These are phyloP conservation scores for Mrakia blollopis DNA, from an alignment of 768 basidiomycete genomes.

Conservation along the genomic window DNA sequence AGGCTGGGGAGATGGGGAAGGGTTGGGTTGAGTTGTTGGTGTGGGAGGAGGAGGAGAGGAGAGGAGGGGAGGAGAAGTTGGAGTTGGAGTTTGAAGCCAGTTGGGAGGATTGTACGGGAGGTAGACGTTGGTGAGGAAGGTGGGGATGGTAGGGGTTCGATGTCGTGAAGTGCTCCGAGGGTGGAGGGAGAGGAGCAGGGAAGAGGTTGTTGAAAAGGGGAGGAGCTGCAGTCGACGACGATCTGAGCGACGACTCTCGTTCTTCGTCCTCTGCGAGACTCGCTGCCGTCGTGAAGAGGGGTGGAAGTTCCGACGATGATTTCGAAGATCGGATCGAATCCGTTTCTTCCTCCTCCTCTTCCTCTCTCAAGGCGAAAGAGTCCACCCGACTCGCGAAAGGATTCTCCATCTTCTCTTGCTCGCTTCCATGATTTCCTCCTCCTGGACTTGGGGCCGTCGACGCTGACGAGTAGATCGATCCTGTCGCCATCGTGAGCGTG, in stretches of 20 bases:
- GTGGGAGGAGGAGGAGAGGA: too few relatives aligned
- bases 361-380: background rate
- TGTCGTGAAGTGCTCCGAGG: background rate
- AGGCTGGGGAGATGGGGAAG: background rate
- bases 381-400: background rate
- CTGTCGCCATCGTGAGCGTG: slow-evolving; percentile 11
- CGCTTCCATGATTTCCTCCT: background rate
- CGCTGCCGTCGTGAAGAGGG: background rate
- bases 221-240: too few relatives aligned
- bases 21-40: background rate
- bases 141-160: background rate
- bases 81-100: background rate
- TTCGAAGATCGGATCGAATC: background rate
- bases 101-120: background rate
- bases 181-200: too few relatives aligned
- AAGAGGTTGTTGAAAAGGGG: too few relatives aligned
- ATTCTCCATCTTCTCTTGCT: background rate
- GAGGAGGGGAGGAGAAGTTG: background rate
- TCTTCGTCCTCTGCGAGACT: background rate
- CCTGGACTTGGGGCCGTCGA: background rate
- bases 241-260: background rate
- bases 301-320: background rate
- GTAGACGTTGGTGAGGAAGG: background rate
- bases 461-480: background rate
- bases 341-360: background rate